Conservation (phyloP, 2,329 filamentous ascomycete genomes). For the Colletotrichum neosansevieriae region DNA sequence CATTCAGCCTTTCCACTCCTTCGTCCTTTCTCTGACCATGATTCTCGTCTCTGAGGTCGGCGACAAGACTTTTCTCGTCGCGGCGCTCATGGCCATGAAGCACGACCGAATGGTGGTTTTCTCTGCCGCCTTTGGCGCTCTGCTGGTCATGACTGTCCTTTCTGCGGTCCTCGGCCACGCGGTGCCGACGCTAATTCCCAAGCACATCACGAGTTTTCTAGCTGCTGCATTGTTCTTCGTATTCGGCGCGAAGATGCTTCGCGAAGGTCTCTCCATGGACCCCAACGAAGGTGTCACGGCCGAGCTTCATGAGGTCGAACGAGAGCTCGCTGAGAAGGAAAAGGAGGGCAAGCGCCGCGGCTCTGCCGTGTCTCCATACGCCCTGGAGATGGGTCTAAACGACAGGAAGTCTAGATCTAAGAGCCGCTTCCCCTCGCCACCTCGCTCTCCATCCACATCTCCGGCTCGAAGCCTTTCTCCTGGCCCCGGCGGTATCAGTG, state of each 20-base stretch:
- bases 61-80: conserved; percentile 98
- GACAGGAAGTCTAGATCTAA: conserved; percentile 77
- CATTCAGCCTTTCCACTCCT: conserved; percentile 87
- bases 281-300: conserved; percentile 92
- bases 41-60: conserved; percentile 97
- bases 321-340: conserved; percentile 94
- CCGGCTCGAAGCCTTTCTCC: conserved; percentile 72
- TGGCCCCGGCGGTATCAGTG: conserved; percentile 48
- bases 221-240: conserved; percentile 88
- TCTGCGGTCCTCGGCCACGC: conserved; percentile 94
- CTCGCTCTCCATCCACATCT: conserved; percentile 83
- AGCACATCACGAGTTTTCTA: conserved; percentile 89
- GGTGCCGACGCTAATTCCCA: conserved; percentile 89
- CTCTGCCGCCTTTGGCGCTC: conserved; percentile 89
- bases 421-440: conserved; percentile 82
- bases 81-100: conserved; percentile 99
- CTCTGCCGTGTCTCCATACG: conserved; percentile 79
- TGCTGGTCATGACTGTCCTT: conserved; percentile 94
- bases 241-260: conserved; percentile 86
- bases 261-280: conserved; percentile 90
- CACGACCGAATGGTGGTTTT: conserved; percentile 95
- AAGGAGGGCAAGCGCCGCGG: conserved; percentile 75
- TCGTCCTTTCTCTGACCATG: conserved; percentile 93
- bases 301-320: conserved; percentile 97
- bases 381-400: conserved; percentile 83